Percentiles rank a stretch among this genome's conserved stretches.
Conservation (phyloP, 2,329 filamentous ascomycete species). For the Alternaria solani region DNA sequence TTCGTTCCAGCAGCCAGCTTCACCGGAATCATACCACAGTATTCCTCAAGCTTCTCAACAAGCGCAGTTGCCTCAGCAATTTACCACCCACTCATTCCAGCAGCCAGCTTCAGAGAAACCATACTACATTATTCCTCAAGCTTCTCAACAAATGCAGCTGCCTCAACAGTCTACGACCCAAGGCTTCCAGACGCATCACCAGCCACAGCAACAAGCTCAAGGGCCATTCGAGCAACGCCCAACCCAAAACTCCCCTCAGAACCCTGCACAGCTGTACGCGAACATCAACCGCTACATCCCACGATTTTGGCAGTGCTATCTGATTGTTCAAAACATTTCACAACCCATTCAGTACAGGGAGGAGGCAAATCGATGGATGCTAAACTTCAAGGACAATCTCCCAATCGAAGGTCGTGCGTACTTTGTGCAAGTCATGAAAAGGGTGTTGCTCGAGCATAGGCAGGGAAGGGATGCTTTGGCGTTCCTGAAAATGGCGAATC, state of each 20-base stretch:
- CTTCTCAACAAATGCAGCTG: not conserved
- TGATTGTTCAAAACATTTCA: not conserved
- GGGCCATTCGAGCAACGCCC: not conserved
- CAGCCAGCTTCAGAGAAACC: not conserved
- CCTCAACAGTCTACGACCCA: not conserved
- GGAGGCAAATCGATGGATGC: constrained; percentile 2
- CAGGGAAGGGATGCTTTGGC: constrained; percentile 6
- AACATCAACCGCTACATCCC: constrained; percentile 8
- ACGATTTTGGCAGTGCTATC: constrained; percentile 4
- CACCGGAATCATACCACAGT: not conserved
- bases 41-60: not conserved
- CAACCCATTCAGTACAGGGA: not conserved
- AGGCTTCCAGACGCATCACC: not conserved
- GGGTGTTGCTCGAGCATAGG: not conserved
- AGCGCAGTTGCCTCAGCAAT: not conserved
- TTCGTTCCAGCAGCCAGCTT: not conserved
- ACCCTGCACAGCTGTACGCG: not conserved
- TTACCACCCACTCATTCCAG: not conserved
- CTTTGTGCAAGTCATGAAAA: not conserved
- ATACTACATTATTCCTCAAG: not conserved
- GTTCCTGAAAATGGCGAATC: not conserved
- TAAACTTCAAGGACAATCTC: constrained; percentile 1
- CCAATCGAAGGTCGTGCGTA: constrained; percentile 4
- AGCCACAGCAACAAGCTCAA: not conserved
- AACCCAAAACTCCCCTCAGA: not conserved